A percentile compares a stretch with the other conserved stretches of the same genome.
phyloP scores from a whole-genome alignment of 331 rosid species.

The Quercus tomentella region DNA sequence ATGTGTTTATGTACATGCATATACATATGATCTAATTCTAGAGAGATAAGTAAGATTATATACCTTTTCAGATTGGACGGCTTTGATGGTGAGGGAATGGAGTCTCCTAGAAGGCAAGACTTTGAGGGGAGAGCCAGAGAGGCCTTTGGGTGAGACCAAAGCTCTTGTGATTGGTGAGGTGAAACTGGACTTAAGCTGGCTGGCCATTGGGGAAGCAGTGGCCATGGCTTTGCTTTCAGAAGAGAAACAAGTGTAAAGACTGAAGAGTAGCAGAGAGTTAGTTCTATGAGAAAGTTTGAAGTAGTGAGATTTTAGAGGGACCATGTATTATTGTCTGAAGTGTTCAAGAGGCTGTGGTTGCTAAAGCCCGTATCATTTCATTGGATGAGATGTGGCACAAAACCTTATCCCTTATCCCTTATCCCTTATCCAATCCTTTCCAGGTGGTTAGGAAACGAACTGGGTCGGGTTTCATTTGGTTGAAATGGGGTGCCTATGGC shows the following conservation, averaged over 20 bases:
- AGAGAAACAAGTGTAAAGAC: not conserved
- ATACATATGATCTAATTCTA: too few species aligned
- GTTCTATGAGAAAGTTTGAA: not conserved
- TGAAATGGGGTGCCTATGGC: not conserved
- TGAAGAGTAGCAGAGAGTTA: not conserved
- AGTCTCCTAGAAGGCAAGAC: slow-evolving; percentile 34
- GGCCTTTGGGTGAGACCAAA: slow-evolving; percentile 67
- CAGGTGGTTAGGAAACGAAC: not conserved
- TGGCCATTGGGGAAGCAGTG: slow-evolving; percentile 77
- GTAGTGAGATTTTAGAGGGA: not conserved
- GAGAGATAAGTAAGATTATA: not conserved
- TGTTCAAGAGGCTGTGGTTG: slow-evolving; percentile 35
- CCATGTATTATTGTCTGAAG: not conserved
- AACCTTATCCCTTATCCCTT: slow-evolving; percentile 60
- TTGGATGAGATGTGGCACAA: slow-evolving; percentile 29
- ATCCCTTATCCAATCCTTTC: slow-evolving; percentile 28
- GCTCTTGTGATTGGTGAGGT: slow-evolving; percentile 47
- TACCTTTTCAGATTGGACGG: slow-evolving; percentile 82
- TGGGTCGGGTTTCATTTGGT: not conserved
- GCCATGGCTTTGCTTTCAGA: slow-evolving; percentile 45
- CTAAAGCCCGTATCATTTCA: slow-evolving; percentile 25
- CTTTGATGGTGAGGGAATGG: slow-evolving; percentile 59
- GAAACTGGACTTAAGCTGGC: slow-evolving; percentile 83
- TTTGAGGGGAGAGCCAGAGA: slow-evolving; percentile 57
- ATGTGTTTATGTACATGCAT: too few species aligned